These are phyloP conservation scores for Trametopsis cervina DNA, from an alignment of 768 basidiomycete species.

Conservation along the genomic window DNA sequence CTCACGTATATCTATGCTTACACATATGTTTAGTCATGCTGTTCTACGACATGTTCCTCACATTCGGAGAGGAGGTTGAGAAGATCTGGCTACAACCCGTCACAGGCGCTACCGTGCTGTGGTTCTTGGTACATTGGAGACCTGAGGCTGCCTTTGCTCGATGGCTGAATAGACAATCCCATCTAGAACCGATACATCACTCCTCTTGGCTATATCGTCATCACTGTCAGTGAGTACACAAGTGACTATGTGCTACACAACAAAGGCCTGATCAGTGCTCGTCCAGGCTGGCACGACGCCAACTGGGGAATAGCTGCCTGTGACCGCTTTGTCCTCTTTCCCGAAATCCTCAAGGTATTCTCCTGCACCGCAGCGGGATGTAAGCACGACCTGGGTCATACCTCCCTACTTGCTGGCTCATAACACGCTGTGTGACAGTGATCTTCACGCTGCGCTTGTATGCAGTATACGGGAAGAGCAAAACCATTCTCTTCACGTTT, in stretches of 20 bases:
- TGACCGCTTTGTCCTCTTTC: slow-evolving; percentile 16
- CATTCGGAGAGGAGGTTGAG: slow-evolving; percentile 13
- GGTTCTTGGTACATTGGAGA: slow-evolving; percentile 11
- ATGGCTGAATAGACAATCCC: too few species aligned
- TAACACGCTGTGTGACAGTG: slow-evolving; percentile 8
- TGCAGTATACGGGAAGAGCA: slow-evolving; percentile 18
- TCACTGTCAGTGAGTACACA: slow-evolving; percentile 22
- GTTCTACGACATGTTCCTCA: slow-evolving; percentile 11
- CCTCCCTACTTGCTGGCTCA: background rate
- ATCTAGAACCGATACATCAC: slow-evolving; percentile 21
- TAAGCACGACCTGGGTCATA: slow-evolving; percentile 7
- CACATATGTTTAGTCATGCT: slow-evolving; percentile 5
- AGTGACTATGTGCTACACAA: too few species aligned
- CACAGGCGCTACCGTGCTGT: slow-evolving; percentile 13
- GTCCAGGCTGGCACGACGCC: slow-evolving; percentile 2
- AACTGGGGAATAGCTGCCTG: background rate
- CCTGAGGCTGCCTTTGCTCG: too few species aligned
- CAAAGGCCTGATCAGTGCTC: too few species aligned
- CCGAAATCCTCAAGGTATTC: slow-evolving; percentile 20
- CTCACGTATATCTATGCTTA: background rate
- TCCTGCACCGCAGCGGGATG: slow-evolving; percentile 16
- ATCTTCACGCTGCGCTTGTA: slow-evolving; percentile 22
- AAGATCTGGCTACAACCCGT: slow-evolving; percentile 14
- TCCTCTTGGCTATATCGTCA: slow-evolving; percentile 21
- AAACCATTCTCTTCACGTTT: slow-evolving; percentile 14